Evolutionary conservation across 768 basidiomycete species (phyloP), one percentile per base, ranked within the genome.

Genomic region (Sutorius australiensis): DNA sequence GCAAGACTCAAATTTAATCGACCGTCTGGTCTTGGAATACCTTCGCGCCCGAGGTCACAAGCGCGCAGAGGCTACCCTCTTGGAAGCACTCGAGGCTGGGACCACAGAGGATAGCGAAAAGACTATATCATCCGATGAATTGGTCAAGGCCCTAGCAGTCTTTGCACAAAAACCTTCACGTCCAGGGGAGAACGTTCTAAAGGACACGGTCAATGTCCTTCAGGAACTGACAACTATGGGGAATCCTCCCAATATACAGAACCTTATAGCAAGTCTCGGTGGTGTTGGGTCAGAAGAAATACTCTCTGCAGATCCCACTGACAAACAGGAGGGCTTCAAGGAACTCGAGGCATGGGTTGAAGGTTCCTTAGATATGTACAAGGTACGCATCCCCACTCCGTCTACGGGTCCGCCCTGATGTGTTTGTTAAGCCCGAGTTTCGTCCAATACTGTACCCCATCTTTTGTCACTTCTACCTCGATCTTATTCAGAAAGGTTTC

Each of bases 391-490:
- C 19, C 27, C 49, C 33, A 21, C 39, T 31, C 31, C 41, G 37
- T 17, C 30, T 14, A 30, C 32, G 30, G 14, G 28, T 24, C 49
- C 39, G n/a, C 36, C 48, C 46, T 66, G n/a, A 67, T 32, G 48
- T 36, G 17, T 67, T 30, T 48, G 7, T 17, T 8, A 49, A 98
- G 89, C 92, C 92, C 50, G 95, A 99, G 70, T 89, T 99, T 61
- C 80, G 89, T 41, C 94, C 92, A 41, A 87, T 99, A 33, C 73
- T 97, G 14, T 97, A 94, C 65, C 97, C 97, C 3, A 89, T 99
- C 56, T 98, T 98, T 67, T 92, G 90, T 46, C 93, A 99, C 71
- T 98, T 98, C 67, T 98, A 95, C 69, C 77, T 99, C 30, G 95
- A 98, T 68, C 80, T 99, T 45, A 84, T 98, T 43, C 87, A 93